phyloP scores from a whole-genome alignment of 2,329 filamentous ascomycete genomes.

The Venturia asperata region DNA sequence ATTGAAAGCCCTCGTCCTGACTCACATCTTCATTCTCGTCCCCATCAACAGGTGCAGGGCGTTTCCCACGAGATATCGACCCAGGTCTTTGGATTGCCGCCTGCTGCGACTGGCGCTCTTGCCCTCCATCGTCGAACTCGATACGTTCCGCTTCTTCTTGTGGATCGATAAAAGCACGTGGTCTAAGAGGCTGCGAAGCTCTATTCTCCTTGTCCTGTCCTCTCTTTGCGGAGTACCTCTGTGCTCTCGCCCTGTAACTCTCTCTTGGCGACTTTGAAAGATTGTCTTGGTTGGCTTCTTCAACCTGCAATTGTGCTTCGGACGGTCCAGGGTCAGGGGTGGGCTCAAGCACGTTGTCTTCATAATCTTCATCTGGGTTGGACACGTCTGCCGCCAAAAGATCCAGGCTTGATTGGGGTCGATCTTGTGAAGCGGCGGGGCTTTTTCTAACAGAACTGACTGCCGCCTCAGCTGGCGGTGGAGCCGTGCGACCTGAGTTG shows the following conservation, averaged over 20 bases:
- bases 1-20: slow-evolving; percentile 18
- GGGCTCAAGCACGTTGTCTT: not conserved
- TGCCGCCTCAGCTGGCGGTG: not conserved
- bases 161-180: slow-evolving; percentile 33
- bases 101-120: slow-evolving; percentile 22
- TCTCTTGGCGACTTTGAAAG: not conserved
- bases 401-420: not conserved
- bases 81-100: not conserved
- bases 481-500: not conserved
- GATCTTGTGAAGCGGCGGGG: not conserved
- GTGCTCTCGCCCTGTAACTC: slow-evolving; percentile 18
- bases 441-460: not conserved
- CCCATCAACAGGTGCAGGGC: slow-evolving; percentile 21
- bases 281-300: not conserved
- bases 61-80: not conserved
- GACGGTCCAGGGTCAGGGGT: not conserved
- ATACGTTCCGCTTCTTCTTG: slow-evolving; percentile 35
- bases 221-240: not conserved
- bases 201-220: slow-evolving; percentile 31
- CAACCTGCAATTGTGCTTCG: not conserved
- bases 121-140: slow-evolving; percentile 33
- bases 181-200: slow-evolving; percentile 20
- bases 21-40: slow-evolving; percentile 16
- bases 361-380: not conserved
- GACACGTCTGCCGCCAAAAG: not conserved